Conservation (phyloP, 2,329 filamentous ascomycete species). For the Stylonectria norvegica region DNA sequence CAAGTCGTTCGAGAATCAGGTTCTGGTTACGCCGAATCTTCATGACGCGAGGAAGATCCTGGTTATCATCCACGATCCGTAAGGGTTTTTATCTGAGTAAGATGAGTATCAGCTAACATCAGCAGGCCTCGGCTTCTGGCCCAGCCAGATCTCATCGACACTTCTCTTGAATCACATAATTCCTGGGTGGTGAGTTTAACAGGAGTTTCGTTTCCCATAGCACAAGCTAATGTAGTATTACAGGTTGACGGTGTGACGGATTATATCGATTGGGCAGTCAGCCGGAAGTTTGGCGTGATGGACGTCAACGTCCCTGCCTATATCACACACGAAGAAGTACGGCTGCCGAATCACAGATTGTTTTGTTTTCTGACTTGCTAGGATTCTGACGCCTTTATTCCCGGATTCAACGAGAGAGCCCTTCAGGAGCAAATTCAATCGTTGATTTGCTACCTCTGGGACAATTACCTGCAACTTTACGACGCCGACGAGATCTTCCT, state of each 20-base stretch:
- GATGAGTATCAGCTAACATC: slow-evolving; percentile 13
- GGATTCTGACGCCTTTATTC: slow-evolving; percentile 48
- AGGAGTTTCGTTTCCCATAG: neutral
- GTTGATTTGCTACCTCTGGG: slow-evolving; percentile 85
- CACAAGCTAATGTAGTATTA: slow-evolving; percentile 18
- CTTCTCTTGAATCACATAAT: slow-evolving; percentile 76
- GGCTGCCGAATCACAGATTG: too few species aligned
- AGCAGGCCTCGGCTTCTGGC: slow-evolving; percentile 64
- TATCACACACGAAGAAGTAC: slow-evolving; percentile 60
- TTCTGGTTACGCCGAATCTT: slow-evolving; percentile 74
- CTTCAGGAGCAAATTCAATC: slow-evolving; percentile 64
- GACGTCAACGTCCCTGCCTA: slow-evolving; percentile 88
- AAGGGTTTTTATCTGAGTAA: slow-evolving; percentile 35
- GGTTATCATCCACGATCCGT: slow-evolving; percentile 89
- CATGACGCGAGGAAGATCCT: slow-evolving; percentile 65
- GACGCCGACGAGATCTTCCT: slow-evolving; percentile 73
- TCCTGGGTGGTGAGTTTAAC: slow-evolving; percentile 70
- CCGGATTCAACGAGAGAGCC: slow-evolving; percentile 42
- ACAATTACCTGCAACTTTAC: slow-evolving; percentile 87
- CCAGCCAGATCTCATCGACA: slow-evolving; percentile 65
- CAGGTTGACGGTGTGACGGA: slow-evolving; percentile 77
- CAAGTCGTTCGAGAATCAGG: slow-evolving; percentile 79
- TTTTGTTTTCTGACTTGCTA: slow-evolving; percentile 26
- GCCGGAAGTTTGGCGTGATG: slow-evolving; percentile 77
- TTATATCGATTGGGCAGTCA: slow-evolving; percentile 80